A percentile compares a stretch with the other conserved stretches of the same genome.
Evolutionary conservation across 805 yeast species (phyloP).

Genomic region (Limtongia smithiae): DNA sequence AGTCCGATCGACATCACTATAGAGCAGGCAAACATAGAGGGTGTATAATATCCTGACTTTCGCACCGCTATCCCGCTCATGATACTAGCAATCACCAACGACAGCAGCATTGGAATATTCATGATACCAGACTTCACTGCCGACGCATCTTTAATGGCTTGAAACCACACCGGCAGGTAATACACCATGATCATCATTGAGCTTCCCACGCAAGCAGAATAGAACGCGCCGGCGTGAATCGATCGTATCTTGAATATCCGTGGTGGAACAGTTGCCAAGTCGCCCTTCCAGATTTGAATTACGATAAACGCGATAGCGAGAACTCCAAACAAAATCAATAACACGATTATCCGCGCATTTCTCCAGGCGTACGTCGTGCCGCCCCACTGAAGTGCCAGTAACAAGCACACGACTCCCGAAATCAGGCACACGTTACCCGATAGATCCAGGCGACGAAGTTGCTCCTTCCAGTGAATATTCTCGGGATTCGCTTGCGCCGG

Average conservation of each 20-base stretch:
- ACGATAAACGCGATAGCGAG: slow-evolving; percentile 44
- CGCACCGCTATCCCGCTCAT: slow-evolving; percentile 47
- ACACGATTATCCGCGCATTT: slow-evolving; percentile 3
- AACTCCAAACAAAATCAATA: slow-evolving; percentile 39
- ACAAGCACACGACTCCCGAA: slow-evolving; percentile 43
- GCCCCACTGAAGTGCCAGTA: slow-evolving; percentile 3
- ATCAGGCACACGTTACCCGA: slow-evolving; percentile 9
- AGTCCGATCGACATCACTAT: slow-evolving; percentile 42
- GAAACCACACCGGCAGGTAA: background rate
- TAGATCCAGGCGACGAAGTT: slow-evolving; percentile 49
- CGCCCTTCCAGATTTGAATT: slow-evolving; percentile 49
- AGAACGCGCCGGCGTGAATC: slow-evolving; percentile 38
- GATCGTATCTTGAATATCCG: slow-evolving; percentile 40
- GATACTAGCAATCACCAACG: slow-evolving; percentile 44
- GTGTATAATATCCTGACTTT: slow-evolving; percentile 41
- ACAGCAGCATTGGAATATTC: slow-evolving; percentile 45
- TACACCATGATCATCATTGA: background rate
- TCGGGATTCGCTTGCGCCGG: slow-evolving; percentile 33
- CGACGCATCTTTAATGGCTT: background rate
- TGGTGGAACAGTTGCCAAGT: slow-evolving; percentile 53
- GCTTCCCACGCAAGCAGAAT: slow-evolving; percentile 29
- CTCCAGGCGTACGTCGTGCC: slow-evolving; percentile 10
- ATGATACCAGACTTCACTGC: slow-evolving; percentile 46
- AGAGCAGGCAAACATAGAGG: slow-evolving; percentile 41
- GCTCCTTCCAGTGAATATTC: slow-evolving; percentile 41